These are phyloP conservation scores for Solanum megistacrolobum DNA, from an alignment of 257 asterid species.

Conservation along the genomic window DNA sequence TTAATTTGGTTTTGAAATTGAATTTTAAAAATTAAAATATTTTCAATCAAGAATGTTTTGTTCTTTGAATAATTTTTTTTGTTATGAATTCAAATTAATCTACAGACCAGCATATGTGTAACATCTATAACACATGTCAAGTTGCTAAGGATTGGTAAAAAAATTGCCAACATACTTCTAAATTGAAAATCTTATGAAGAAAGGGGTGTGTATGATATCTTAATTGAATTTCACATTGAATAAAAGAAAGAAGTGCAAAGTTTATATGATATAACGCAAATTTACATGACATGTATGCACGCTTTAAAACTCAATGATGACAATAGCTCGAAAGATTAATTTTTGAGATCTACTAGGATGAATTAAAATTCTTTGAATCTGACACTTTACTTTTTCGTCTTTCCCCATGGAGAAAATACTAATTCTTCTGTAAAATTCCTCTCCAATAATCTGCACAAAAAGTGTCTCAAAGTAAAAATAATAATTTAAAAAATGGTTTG, in stretches of 20 bases:
- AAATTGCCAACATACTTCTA: background rate
- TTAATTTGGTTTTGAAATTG: rapidly evolving
- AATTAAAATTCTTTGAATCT: background rate
- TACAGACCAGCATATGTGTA: rapidly evolving
- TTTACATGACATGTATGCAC: background rate
- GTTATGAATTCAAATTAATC: background rate
- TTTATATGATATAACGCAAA: background rate
- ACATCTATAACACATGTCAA: background rate
- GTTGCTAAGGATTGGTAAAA: background rate
- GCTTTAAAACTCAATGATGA: background rate
- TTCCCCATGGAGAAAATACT: background rate
- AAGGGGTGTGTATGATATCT: background rate
- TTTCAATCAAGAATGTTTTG: background rate
- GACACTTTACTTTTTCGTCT: background rate
- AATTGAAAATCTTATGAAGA: background rate
- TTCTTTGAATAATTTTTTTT: background rate
- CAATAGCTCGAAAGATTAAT: background rate
- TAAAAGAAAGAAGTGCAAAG: background rate
- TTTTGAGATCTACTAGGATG: background rate
- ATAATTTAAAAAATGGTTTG: background rate
- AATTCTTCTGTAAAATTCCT: background rate
- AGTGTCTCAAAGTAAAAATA: background rate
- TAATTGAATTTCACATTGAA: background rate
- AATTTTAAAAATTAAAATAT: background rate
- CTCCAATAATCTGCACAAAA: background rate